These are phyloP conservation scores for Nemania serpens DNA, from an alignment of 2,329 filamentous ascomycete genomes.

Conservation along the genomic window DNA sequence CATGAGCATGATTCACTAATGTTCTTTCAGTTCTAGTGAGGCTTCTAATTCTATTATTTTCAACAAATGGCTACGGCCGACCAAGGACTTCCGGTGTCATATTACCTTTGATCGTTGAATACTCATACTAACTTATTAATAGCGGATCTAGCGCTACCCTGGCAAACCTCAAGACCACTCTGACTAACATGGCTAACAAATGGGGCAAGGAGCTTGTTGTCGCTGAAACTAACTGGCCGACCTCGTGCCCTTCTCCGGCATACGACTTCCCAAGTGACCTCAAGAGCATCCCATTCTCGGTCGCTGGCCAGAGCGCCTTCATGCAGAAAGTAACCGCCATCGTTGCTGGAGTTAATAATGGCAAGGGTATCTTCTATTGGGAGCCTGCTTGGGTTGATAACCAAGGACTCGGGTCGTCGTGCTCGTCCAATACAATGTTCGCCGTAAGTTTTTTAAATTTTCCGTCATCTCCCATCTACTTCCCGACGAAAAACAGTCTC, in stretches of 20 bases:
- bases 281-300: constrained; percentile 63
- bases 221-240: constrained; percentile 74
- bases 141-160: constrained; percentile 61
- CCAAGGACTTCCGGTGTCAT: background rate
- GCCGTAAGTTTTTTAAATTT: constrained; percentile 35
- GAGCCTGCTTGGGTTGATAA: constrained; percentile 75
- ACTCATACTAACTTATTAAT: constrained; percentile 20
- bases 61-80: background rate
- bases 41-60: background rate
- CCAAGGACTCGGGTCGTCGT: constrained; percentile 66
- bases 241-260: constrained; percentile 60
- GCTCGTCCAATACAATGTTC: constrained; percentile 67
- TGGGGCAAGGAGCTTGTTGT: constrained; percentile 72
- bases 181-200: constrained; percentile 62
- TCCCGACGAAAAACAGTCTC: too few relatives aligned
- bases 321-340: constrained; percentile 62
- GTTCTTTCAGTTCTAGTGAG: constrained; percentile 27
- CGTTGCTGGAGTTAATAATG: constrained; percentile 57
- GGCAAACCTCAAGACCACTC: constrained; percentile 55
- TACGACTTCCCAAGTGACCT: constrained; percentile 66
- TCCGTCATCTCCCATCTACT: too few relatives aligned
- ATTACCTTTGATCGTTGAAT: background rate
- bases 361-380: constrained; percentile 72
- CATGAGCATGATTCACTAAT: background rate
- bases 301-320: constrained; percentile 65